phyloP scores from a whole-genome alignment of 768 basidiomycete species.

The Leccinum sublutescens region DNA sequence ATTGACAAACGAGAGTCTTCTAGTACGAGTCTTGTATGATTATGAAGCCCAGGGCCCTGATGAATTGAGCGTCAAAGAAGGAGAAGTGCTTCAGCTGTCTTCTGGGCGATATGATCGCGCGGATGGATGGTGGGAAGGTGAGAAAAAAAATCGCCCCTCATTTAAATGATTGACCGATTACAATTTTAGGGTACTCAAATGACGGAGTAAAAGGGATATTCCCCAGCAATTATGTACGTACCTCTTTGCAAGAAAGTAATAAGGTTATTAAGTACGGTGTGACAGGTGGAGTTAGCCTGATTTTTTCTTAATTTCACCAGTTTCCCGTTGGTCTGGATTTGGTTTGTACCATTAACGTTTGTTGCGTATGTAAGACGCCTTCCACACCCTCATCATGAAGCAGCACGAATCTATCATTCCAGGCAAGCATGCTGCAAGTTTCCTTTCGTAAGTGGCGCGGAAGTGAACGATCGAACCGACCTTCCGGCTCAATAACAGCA shows the following conservation, averaged over 20 bases:
- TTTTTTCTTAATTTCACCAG: background rate
- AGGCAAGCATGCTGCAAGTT: slow-evolving; percentile 22
- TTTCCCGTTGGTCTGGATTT: slow-evolving; percentile 9
- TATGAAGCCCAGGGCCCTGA: slow-evolving; percentile 74
- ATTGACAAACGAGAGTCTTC: slow-evolving; percentile 4
- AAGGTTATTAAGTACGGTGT: slow-evolving; percentile 22
- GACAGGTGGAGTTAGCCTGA: slow-evolving; percentile 52
- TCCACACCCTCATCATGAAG: slow-evolving; percentile 20
- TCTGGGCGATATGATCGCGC: slow-evolving; percentile 59
- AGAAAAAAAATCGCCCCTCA: slow-evolving; percentile 20
- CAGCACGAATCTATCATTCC: slow-evolving; percentile 12
- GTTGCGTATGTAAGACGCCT: slow-evolving; percentile 24
- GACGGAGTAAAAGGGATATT: slow-evolving; percentile 74
- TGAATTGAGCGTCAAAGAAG: slow-evolving; percentile 62
- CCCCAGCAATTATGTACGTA: slow-evolving; percentile 83
- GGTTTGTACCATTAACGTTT: slow-evolving; percentile 18
- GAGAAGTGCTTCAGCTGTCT: slow-evolving; percentile 64
- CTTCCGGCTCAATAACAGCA: slow-evolving; percentile 17
- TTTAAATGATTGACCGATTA: slow-evolving; percentile 27
- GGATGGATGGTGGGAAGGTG: slow-evolving; percentile 89
- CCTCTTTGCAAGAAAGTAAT: slow-evolving; percentile 10
- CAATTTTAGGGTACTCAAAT: slow-evolving; percentile 53
- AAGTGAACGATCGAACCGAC: slow-evolving; percentile 25
- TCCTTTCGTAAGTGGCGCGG: slow-evolving; percentile 33
- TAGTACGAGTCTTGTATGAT: slow-evolving; percentile 81